Evolutionary conservation across 148 eudicot species (phyloP), one percentile per base, ranked within the genome.

Genomic region (Rheum nobile): DNA sequence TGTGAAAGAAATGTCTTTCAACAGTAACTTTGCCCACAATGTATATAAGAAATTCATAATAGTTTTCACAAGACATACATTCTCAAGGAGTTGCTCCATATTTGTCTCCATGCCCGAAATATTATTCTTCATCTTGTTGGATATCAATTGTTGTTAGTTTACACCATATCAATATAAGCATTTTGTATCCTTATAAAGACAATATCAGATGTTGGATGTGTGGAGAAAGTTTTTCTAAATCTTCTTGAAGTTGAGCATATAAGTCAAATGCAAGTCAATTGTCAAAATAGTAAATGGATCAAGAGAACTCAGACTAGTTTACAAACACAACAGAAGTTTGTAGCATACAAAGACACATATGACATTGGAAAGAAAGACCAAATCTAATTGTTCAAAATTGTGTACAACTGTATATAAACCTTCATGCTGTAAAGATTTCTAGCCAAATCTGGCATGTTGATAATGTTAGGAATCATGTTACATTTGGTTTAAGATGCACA

Each of bases 71-170:
- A 67, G 44, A 70, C 74, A 38, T 41, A 95, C 99, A 96, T 95
- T 95, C 76, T 88, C 92, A 71, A 95, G 97, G 77, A 95, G 94
- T 74, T 92, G 90, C 75, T 92, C 99, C 99, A 95, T 95, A 74
- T 95, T 95, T 77, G 90, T 74, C 80, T 95, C 99, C 99, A 95
- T 95, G 77, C 99, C 99, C 72, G 83, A 91, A 67, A 95, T 91
- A 80, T 92, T 90, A 77, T 79, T 88, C 69, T 95, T 90, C 99
- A 95, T 95, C 89, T 97, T 95, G 84, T 14, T 73, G 79, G 39
- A 72, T 19, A 71, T 14, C 39, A 65, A 59, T n/a, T 31, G 70
- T 65, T 32, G 22, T 65, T 16, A 31, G 16, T 65, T 34, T 32
- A 65, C 39, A 65, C 39, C 70, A 17, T 65, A 34, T 32, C 28